phyloP scores from a whole-genome alignment of 164 flowering plant species.

The Nymphaea colorata region DNA sequence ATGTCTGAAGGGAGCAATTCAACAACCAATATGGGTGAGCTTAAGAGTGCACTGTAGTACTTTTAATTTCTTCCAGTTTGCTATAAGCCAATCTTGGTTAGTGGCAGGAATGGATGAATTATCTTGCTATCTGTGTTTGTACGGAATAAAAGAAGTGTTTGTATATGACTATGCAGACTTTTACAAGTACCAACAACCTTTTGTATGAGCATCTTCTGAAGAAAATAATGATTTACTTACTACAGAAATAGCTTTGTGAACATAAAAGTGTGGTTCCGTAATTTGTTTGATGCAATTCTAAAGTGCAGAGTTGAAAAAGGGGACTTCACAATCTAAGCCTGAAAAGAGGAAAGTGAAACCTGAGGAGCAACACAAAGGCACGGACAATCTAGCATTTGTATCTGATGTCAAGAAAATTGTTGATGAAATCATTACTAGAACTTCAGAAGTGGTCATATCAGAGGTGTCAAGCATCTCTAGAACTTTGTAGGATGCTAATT shows the following conservation, averaged over 20 bases:
- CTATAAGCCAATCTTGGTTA: background rate
- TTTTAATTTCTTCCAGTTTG: background rate
- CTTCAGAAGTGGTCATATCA: conserved; percentile 39
- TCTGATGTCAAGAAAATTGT: conserved; percentile 44
- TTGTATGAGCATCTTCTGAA: too few species aligned
- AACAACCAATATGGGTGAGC: conserved; percentile 30
- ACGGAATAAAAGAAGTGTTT: background rate
- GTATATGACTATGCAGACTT: background rate
- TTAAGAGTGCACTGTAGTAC: background rate
- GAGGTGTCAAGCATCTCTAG: conserved; percentile 28
- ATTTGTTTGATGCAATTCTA: background rate
- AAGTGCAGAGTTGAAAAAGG: conserved; percentile 25
- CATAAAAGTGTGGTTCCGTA: background rate
- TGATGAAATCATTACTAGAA: conserved; percentile 58
- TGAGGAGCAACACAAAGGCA: conserved; percentile 13
- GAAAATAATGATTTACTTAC: too few species aligned
- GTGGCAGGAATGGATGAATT: background rate
- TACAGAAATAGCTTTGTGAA: background rate
- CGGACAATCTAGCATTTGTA: conserved; percentile 16
- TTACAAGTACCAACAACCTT: background rate
- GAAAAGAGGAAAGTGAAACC: conserved; percentile 19
- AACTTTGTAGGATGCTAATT: conserved; percentile 1
- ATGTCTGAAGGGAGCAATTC: conserved; percentile 19
- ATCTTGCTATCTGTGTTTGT: background rate
- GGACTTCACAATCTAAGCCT: conserved; percentile 25